Conservation (phyloP, 2,329 filamentous ascomycete species). For the Apiospora phragmitis region DNA sequence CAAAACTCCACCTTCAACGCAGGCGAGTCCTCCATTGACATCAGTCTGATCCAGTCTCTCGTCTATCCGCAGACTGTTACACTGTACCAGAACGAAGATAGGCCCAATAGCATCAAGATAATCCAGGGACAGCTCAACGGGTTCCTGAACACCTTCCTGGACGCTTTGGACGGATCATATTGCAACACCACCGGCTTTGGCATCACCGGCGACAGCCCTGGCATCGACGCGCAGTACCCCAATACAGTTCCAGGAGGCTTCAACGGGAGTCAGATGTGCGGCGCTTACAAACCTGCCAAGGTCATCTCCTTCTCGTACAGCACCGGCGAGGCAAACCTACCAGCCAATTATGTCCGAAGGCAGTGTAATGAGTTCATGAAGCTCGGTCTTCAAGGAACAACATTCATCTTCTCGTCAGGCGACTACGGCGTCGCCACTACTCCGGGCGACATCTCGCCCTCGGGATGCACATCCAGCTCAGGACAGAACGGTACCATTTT, state of each 20-base stretch:
- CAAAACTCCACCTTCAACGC: conserved; percentile 22
- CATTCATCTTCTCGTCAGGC: conserved; percentile 39
- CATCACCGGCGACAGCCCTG: conserved; percentile 38
- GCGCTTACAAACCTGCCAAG: conserved; percentile 43
- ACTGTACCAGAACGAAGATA: conserved; percentile 17
- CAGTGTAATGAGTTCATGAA: conserved; percentile 44
- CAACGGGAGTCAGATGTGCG: conserved; percentile 29
- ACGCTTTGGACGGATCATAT: conserved; percentile 46
- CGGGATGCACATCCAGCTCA: conserved; percentile 26
- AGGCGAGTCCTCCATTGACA: conserved; percentile 31
- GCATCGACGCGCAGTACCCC: conserved; percentile 46
- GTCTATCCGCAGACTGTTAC: conserved; percentile 40
- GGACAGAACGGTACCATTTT: conserved; percentile 36
- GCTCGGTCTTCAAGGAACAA: conserved; percentile 40
- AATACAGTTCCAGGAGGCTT: conserved; percentile 41
- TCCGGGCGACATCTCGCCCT: conserved; percentile 21
- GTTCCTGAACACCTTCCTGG: conserved; percentile 42
- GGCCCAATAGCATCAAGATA: conserved; percentile 6
- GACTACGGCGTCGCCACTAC: conserved; percentile 36
- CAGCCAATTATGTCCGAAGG: conserved; percentile 45
- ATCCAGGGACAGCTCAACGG: conserved; percentile 2
- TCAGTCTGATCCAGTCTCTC: conserved; percentile 34
- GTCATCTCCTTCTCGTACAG: conserved; percentile 52
- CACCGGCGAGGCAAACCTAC: conserved; percentile 44
- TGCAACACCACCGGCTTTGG: conserved; percentile 45